Conservation (phyloP, 225 moss, liverwort and hornwort species). For the Neckera pumila region DNA sequence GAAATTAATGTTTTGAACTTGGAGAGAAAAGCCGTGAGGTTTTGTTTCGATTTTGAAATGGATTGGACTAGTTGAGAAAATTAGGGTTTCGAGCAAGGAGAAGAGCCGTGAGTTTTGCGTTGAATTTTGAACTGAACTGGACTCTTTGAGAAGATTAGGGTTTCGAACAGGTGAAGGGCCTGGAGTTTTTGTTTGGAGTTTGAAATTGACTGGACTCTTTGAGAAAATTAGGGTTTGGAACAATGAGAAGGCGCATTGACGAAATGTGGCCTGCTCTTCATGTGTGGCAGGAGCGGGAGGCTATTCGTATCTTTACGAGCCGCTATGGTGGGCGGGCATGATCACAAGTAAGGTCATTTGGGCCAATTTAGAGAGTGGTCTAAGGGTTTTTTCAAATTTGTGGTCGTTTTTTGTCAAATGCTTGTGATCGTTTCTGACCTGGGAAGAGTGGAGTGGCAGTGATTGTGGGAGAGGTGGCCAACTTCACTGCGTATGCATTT, state of each 20-base stretch:
- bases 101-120: not conserved
- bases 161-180: not conserved
- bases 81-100: not conserved
- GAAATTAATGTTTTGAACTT: too few relatives aligned
- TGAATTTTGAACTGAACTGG: not conserved
- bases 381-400: not conserved
- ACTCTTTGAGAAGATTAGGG: not conserved
- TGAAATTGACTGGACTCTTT: not conserved
- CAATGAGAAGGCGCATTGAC: not conserved
- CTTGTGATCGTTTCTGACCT: not conserved
- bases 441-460: conserved; percentile 34
- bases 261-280: not conserved
- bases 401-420: too few relatives aligned
- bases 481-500: conserved; percentile 96
- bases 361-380: not conserved
- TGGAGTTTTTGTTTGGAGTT: not conserved
- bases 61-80: not conserved
- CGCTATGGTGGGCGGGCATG: conserved; percentile 99
- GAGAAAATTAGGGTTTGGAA: not conserved
- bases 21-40: not conserved
- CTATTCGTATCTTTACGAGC: conserved; percentile 85
- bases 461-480: conserved; percentile 96
- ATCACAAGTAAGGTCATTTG: conserved; percentile 60
- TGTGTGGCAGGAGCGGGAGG: conserved; percentile 81
- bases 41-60: not conserved